Conservation (phyloP, 306 rosid species). For the Fagus sylvatica region DNA sequence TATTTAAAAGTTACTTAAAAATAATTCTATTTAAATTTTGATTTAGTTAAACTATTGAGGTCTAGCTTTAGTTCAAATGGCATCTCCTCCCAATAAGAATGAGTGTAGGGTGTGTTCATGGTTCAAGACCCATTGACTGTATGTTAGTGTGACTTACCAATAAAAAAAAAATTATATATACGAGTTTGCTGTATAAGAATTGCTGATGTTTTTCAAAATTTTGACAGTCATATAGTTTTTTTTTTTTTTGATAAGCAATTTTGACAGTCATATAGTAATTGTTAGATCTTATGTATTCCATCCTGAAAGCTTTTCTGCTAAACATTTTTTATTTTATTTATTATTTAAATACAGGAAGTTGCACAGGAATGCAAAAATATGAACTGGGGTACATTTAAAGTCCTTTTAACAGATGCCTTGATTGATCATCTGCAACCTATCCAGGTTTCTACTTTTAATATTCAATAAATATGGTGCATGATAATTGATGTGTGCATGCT, state of each 20-base stretch:
- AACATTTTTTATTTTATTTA: background rate
- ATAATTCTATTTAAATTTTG: background rate
- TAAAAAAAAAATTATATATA: background rate
- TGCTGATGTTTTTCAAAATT: background rate
- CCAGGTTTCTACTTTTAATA: conserved; percentile 57
- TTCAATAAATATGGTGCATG: conserved; percentile 12
- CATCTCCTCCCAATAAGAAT: background rate
- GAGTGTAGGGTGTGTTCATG: background rate
- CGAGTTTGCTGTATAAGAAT: background rate
- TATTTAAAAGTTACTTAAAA: no score
- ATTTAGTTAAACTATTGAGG: background rate
- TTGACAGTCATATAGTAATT: conserved; percentile 3
- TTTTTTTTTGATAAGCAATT: background rate
- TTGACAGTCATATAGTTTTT: background rate
- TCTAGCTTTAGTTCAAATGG: background rate
- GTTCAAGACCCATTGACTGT: background rate
- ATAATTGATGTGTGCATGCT: conserved; percentile 16
- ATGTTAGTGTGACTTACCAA: background rate
- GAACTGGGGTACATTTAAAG: conserved; percentile 93
- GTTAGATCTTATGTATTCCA: conserved; percentile 9
- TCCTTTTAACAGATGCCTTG: conserved; percentile 68
- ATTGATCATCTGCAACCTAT: conserved; percentile 84
- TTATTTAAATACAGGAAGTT: conserved; percentile 60
- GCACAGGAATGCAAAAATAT: conserved; percentile 67
- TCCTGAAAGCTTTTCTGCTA: conserved; percentile 1